Conservation (phyloP, 768 basidiomycete genomes). For the Megacollybia marginata region DNA sequence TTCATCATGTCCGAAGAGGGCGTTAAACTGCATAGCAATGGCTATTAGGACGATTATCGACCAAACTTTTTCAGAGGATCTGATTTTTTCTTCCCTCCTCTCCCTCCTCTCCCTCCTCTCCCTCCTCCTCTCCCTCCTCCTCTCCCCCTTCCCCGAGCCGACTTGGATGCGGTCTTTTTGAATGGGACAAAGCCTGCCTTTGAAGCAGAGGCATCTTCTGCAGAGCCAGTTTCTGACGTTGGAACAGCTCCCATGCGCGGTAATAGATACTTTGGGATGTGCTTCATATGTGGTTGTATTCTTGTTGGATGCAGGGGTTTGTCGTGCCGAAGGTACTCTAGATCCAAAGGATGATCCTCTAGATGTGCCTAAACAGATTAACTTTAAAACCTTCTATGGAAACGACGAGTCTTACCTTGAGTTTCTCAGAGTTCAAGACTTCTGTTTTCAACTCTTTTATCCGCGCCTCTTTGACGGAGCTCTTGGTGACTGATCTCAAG, state of each 20-base stretch:
- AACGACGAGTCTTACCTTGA: conserved; percentile 58
- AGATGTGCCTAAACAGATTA: conserved; percentile 73
- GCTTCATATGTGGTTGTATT: conserved; percentile 91
- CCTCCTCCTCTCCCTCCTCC: no score
- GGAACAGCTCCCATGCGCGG: conserved; percentile 68
- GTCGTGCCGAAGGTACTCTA: conserved; percentile 91
- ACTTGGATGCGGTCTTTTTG: conserved; percentile 36
- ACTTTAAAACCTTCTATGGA: not conserved
- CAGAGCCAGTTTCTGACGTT: conserved; percentile 16
- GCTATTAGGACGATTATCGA: conserved; percentile 5
- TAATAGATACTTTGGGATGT: conserved; percentile 88
- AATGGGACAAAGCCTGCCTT: conserved; percentile 65
- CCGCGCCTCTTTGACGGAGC: conserved; percentile 82
- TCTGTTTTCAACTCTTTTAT: conserved; percentile 92
- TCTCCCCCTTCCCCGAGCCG: conserved; percentile 40
- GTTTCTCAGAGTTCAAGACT: conserved; percentile 90
- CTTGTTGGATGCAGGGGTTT: conserved; percentile 87
- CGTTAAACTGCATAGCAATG: no score
- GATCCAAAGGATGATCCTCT: conserved; percentile 91
- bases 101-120: conserved; percentile 30
- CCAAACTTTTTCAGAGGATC: conserved; percentile 81
- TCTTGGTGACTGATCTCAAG: conserved; percentile 78
- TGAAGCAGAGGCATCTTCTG: conserved; percentile 19
- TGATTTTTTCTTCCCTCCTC: conserved; percentile 61
- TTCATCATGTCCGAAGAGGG: no score